Conservation (phyloP, 768 basidiomycete genomes). For the Erythrobasidium yunnanense region DNA sequence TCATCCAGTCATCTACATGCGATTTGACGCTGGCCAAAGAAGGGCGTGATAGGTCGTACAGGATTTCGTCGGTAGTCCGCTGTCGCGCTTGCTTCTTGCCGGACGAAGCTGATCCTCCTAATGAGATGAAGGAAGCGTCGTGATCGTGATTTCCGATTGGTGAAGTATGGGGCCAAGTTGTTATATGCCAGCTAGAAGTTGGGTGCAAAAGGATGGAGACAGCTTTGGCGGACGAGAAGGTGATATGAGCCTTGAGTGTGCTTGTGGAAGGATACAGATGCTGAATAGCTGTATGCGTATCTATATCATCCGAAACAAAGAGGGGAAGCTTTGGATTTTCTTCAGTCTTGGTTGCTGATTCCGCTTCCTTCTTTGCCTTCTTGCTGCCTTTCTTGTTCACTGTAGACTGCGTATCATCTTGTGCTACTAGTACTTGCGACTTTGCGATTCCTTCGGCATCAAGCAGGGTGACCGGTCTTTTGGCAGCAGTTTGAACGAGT, state of each 20-base stretch:
- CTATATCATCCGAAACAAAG: neutral
- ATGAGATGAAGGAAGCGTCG: neutral
- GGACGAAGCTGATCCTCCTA: neutral
- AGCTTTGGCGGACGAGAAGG: neutral
- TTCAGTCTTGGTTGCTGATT: neutral
- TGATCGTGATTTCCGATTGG: neutral
- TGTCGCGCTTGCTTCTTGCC: neutral
- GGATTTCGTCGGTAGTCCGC: conserved; percentile 5
- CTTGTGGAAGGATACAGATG: conserved; percentile 13
- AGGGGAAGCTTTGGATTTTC: neutral
- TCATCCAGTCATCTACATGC: conserved; percentile 26
- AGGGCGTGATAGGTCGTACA: conserved; percentile 8
- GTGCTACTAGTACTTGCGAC: neutral
- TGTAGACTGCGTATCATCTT: neutral
- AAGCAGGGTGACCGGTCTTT: neutral
- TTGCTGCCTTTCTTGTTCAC: conserved; percentile 5
- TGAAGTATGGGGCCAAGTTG: conserved; percentile 6
- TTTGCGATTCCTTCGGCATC: conserved; percentile 6
- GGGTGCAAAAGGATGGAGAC: neutral
- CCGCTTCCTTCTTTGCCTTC: conserved; percentile 1
- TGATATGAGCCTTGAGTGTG: conserved; percentile 23
- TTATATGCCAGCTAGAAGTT: conserved; percentile 1
- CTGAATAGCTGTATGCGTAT: neutral
- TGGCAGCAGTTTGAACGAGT: neutral
- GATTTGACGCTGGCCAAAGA: neutral